Base-by-base conservation (phyloP, 2,329 filamentous ascomycete genomes). In the Diaporthe vaccinii region DNA sequence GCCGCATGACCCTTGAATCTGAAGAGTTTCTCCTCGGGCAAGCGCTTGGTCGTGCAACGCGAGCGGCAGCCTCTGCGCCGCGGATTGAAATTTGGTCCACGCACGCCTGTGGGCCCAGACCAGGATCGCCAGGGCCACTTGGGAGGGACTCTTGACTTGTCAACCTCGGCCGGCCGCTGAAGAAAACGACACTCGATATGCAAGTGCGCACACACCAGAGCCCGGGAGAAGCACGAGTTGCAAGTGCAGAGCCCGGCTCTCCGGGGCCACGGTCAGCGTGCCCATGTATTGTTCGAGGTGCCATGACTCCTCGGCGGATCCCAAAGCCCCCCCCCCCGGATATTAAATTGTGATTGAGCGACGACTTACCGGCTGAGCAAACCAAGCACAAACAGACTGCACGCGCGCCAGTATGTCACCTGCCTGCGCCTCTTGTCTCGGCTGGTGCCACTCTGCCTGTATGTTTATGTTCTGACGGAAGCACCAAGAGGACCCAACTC, bases 51-150 rank as follows among this genome's bases (percentile, higher is more conserved):
- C 7, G 62, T 39, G 44, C 44, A 53, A 68, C 62, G 62, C 31
- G 44, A n/a, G 62, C 62, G 62, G 41, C 44, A 68, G 62, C 62
- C 62, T 68, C 44, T 51, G 31, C 62, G 62, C 44, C 28, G 10
- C 31, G 14, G 28, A 36, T 36, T 39, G 62, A 68, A 68, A 68
- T 68, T 68, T 51, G 62, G 44, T 53, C 62, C 62, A 53, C 62
- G 44, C 62, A 68, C 62, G 62, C 44, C 62, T 36, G 62, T 51
- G 62, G 62, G 62, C 22, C 58, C 62, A 14, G 44, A 34, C 41
- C 61, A 46, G 61, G 61, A 34, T 46, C 22, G 34, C 34, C 34
- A 41, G 34, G 10, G 34, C 20, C 31, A 36, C 20, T 36, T 25
- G 7, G 22, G 62, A 8, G 7, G 22, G 62, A 8, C 25, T 51